These are phyloP conservation scores for Colletotrichum sp. DNA, from an alignment of 2,329 filamentous ascomycete genomes.

Conservation along the genomic window DNA sequence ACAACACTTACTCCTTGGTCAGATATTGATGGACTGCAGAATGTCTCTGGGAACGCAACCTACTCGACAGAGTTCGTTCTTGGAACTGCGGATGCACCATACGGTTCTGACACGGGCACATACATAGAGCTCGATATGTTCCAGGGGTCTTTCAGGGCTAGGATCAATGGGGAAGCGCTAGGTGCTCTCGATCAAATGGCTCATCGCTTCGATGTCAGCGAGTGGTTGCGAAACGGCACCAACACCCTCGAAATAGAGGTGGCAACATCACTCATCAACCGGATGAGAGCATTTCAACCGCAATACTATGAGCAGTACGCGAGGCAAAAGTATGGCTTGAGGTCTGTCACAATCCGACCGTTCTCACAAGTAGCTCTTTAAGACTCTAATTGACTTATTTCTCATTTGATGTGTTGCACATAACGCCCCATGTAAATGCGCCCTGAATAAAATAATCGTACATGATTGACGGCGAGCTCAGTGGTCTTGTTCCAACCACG, in stretches of 20 bases:
- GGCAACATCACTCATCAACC: neutral
- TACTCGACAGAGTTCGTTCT: neutral
- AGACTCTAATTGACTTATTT: neutral
- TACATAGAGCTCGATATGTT: neutral
- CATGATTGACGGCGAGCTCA: conserved; percentile 5
- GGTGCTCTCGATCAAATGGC: neutral
- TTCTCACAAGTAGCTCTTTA: neutral
- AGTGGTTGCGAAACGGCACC: neutral
- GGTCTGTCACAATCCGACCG: neutral
- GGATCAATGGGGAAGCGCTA: neutral
- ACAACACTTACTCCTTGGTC: neutral
- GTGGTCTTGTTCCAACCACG: neutral
- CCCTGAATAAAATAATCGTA: accelerated
- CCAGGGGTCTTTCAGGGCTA: neutral
- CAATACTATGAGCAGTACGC: neutral
- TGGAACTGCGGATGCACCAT: neutral
- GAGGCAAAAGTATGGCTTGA: neutral
- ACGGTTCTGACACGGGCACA: neutral
- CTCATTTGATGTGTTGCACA: neutral
- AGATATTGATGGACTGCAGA: neutral
- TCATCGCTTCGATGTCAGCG: neutral
- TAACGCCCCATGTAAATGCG: neutral
- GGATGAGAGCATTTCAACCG: neutral
- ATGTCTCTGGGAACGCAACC: neutral
- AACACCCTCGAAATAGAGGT: neutral